These are phyloP conservation scores for Ilyonectria mors-panacis DNA, from an alignment of 2,329 filamentous ascomycete species.

Conservation along the genomic window DNA sequence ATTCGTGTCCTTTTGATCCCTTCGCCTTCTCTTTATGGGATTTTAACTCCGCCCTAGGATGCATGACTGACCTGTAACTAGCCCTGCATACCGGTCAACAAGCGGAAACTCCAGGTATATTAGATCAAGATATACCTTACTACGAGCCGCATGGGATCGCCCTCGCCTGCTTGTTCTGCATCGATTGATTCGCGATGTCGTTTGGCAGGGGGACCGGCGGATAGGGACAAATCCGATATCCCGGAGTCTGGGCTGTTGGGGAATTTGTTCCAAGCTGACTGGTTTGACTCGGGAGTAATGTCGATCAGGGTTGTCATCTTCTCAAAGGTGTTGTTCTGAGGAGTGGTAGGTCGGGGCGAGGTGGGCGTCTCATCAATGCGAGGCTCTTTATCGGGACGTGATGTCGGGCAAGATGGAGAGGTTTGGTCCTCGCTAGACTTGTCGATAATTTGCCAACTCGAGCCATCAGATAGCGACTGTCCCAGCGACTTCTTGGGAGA, in stretches of 20 bases:
- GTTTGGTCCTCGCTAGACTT: neutral
- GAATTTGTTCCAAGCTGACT: neutral
- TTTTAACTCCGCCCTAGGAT: neutral
- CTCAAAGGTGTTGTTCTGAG: conserved; percentile 1
- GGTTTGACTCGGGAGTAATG: neutral
- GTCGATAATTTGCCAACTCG: conserved; percentile 29
- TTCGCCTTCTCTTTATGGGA: neutral
- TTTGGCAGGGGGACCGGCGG: neutral
- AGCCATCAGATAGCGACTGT: neutral
- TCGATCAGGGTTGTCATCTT: neutral
- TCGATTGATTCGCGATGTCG: neutral
- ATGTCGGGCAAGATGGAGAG: neutral
- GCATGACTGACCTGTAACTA: neutral
- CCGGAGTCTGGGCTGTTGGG: conserved; percentile 18
- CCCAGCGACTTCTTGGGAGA: neutral
- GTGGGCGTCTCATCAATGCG: neutral
- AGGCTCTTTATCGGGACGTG: neutral
- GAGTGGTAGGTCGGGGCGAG: neutral
- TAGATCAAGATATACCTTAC: neutral
- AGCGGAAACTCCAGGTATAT: no score
- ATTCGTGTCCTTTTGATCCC: neutral
- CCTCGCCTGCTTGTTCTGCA: neutral
- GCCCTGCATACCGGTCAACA: neutral
- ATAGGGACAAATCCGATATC: conserved; percentile 28
- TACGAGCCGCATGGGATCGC: no score